Evolutionary conservation across 2,329 filamentous ascomycete genomes (phyloP).

Genomic region (Hirsutella minnesotensis): DNA sequence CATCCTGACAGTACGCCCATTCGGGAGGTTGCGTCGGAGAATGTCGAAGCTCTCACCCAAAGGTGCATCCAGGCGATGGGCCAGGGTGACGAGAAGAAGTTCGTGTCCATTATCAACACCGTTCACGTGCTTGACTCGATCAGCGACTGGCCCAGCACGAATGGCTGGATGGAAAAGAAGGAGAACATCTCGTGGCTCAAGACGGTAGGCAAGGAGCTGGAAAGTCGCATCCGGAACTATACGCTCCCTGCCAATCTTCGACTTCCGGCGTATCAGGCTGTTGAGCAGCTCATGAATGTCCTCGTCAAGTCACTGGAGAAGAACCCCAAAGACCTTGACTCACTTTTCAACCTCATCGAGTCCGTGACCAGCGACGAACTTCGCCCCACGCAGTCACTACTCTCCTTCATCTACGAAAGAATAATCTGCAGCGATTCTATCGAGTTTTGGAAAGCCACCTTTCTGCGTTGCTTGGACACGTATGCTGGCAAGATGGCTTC

Average conservation of each 20-base stretch:
- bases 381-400: conserved; percentile 62
- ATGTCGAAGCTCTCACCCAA: conserved; percentile 60
- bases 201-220: conserved; percentile 63
- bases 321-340: conserved; percentile 66
- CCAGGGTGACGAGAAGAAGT: conserved; percentile 57
- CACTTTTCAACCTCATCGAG: conserved; percentile 75
- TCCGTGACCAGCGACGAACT: conserved; percentile 74
- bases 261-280: conserved; percentile 77
- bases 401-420: conserved; percentile 71
- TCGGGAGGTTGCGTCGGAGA: conserved; percentile 60
- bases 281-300: conserved; percentile 76
- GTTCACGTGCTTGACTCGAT: conserved; percentile 78
- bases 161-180: conserved; percentile 60
- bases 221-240: conserved; percentile 60
- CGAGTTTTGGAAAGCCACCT: conserved; percentile 71
- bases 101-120: conserved; percentile 66
- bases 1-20: conserved; percentile 64
- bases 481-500: conserved; percentile 69
- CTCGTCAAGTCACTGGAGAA: conserved; percentile 70
- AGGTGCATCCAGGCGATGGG: conserved; percentile 51
- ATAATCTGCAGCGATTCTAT: conserved; percentile 78
- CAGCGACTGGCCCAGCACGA: conserved; percentile 51
- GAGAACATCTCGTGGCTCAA: conserved; percentile 49
- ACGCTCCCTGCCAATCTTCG: conserved; percentile 61
- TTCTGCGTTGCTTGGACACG: conserved; percentile 77